Evolutionary conservation across 305 asterid species (phyloP).

Genomic region (Euphrasia arctica): DNA sequence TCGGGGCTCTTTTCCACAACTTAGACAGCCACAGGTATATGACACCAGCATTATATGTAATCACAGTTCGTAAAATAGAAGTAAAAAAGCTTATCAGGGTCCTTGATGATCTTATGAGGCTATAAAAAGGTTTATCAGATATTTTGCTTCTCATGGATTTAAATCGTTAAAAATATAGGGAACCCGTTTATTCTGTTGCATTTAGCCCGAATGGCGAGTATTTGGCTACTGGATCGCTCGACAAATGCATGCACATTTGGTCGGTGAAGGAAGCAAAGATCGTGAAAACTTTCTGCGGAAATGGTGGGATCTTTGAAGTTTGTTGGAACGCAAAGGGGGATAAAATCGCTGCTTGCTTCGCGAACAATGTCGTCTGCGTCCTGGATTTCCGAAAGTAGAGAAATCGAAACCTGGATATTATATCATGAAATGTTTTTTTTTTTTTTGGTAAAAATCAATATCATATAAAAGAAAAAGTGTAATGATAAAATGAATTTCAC

Average conservation of each 20-base stretch:
- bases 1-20: constrained; percentile 63
- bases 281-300: constrained; percentile 73
- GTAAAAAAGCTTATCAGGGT: background rate
- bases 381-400: constrained; percentile 78
- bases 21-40: constrained; percentile 79
- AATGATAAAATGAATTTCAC: too few relatives aligned
- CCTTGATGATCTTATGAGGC: background rate
- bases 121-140: background rate
- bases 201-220: constrained; percentile 91
- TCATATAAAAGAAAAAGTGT: too few relatives aligned
- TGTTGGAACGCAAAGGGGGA: constrained; percentile 97
- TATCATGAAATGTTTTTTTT: too few relatives aligned
- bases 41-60: background rate
- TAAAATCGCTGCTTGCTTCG: constrained; percentile 84
- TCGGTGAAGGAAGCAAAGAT: constrained; percentile 90
- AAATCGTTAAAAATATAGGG: constrained; percentile 41
- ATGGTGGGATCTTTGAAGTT: constrained; percentile 91
- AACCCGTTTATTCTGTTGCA: constrained; percentile 87
- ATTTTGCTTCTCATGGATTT: background rate
- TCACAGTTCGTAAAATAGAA: background rate
- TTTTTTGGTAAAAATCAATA: too few relatives aligned
- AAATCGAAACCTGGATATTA: too few relatives aligned
- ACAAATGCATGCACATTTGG: constrained; percentile 89
- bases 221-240: constrained; percentile 91
- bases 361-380: constrained; percentile 83